Percentiles rank a stretch among this genome's conserved stretches.
Evolutionary conservation across 176 grass and related monocot genomes (phyloP).

Genomic region (Stipa capillata): DNA sequence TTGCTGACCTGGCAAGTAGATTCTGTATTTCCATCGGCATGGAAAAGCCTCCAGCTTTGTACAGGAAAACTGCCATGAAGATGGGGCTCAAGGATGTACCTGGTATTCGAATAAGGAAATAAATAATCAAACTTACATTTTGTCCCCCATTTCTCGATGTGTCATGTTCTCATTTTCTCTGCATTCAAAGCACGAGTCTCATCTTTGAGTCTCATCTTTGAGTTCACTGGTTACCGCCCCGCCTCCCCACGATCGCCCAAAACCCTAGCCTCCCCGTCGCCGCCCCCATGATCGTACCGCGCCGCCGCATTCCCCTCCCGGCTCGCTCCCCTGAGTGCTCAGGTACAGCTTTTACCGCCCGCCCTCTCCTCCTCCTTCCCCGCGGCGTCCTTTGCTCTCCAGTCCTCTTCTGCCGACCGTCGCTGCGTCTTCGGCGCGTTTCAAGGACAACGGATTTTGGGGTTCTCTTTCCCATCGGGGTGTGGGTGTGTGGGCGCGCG

Average conservation of each 20-base stretch:
- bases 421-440: too few relatives aligned
- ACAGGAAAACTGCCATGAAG: slow-evolving; percentile 74
- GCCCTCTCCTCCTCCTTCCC: background rate
- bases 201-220: too few relatives aligned
- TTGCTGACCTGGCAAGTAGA: slow-evolving; percentile 66
- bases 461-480: background rate
- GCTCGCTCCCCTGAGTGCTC: background rate
- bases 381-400: too few relatives aligned
- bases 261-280: background rate
- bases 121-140: background rate
- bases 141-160: background rate
- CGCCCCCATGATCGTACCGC: too few relatives aligned
- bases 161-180: background rate
- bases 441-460: too few relatives aligned
- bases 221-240: background rate
- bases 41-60: slow-evolving; percentile 60
- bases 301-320: background rate
- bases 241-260: background rate
- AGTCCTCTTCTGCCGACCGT: too few relatives aligned
- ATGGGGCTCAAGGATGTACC: slow-evolving; percentile 88
- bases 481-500: too few relatives aligned
- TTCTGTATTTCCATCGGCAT: slow-evolving; percentile 69
- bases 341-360: background rate
- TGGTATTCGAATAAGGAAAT: slow-evolving; percentile 84
- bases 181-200: too few relatives aligned